These are phyloP conservation scores for Entelexis sorbosivorans DNA, from an alignment of 1,139 yeast genomes.

Conservation along the genomic window DNA sequence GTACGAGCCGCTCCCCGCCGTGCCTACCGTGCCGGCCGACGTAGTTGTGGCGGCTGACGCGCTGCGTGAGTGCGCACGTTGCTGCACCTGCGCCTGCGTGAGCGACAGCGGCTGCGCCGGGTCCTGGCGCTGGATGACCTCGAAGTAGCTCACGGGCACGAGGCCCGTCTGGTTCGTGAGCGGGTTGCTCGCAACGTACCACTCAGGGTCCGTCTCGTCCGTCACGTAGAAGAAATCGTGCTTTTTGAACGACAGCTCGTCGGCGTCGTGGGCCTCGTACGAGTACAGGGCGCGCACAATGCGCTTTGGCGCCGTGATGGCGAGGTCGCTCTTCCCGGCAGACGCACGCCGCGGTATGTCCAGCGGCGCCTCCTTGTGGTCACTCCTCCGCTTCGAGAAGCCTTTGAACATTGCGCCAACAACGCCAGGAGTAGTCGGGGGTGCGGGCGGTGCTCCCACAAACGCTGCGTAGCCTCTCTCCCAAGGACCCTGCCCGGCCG, in stretches of 20 bases:
- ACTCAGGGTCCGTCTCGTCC: conserved; percentile 52
- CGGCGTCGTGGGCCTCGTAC: conserved; percentile 69
- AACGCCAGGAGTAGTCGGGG: background rate
- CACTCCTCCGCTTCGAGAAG: conserved; percentile 10
- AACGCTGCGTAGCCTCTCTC: background rate
- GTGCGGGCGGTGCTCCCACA: background rate
- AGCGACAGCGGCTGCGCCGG: conserved; percentile 34
- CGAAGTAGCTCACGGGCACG: conserved; percentile 81
- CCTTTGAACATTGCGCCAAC: conserved; percentile 15
- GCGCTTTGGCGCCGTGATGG: conserved; percentile 48
- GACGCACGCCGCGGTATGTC: conserved; percentile 11
- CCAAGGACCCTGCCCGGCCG: background rate
- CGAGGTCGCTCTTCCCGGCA: conserved; percentile 24
- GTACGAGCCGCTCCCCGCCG: background rate
- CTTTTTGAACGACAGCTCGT: conserved; percentile 62
- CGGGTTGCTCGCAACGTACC: conserved; percentile 89
- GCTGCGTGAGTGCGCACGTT: conserved; percentile 17
- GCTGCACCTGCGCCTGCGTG: conserved; percentile 18
- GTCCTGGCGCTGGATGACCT: conserved; percentile 52
- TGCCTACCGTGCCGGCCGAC: conserved; percentile 2
- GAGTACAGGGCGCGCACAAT: conserved; percentile 76
- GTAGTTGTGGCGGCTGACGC: conserved; percentile 1
- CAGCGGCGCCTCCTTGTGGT: conserved; percentile 5
- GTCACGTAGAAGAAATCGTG: conserved; percentile 87
- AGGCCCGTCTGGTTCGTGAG: conserved; percentile 64